Evolutionary conservation across 1,284 basidiomycete genomes (phyloP).

Genomic region (Apiotrichum brassicae): DNA sequence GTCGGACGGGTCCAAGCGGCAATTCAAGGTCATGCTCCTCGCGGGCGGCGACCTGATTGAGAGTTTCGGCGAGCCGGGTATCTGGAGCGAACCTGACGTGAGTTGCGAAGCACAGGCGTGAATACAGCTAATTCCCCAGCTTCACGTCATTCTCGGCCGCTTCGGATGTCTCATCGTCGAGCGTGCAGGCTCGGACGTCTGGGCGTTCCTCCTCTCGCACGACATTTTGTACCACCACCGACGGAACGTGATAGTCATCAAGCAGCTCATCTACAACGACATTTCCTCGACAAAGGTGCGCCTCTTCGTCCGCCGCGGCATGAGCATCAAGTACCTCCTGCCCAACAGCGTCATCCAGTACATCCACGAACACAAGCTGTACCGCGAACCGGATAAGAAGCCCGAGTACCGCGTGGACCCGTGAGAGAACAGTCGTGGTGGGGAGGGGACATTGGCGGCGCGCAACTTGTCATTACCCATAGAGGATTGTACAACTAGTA

Average conservation of each 20-base stretch:
- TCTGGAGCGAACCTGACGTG: conserved; percentile 92
- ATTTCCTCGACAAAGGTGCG: conserved; percentile 90
- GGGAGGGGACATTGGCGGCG: not conserved
- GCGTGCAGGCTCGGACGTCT: conserved; percentile 85
- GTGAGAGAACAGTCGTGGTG: not conserved
- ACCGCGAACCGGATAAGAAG: conserved; percentile 27
- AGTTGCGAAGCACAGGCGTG: conserved; percentile 33
- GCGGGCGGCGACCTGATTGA: conserved; percentile 96
- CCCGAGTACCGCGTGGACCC: conserved; percentile 1
- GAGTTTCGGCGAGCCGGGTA: conserved; percentile 88
- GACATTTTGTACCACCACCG: conserved; percentile 53
- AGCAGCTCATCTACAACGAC: conserved; percentile 97
- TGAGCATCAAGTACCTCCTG: conserved; percentile 88
- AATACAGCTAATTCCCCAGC: conserved; percentile 48
- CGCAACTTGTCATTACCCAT: not conserved
- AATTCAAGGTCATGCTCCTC: conserved; percentile 74
- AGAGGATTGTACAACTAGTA: not conserved
- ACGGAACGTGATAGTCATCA: conserved; percentile 86
- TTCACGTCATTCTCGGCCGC: conserved; percentile 90
- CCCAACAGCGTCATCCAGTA: conserved; percentile 91
- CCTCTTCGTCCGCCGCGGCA: conserved; percentile 82
- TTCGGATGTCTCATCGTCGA: conserved; percentile 96
- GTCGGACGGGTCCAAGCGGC: conserved; percentile 41
- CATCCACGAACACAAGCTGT: conserved; percentile 59
- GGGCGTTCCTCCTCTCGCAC: conserved; percentile 54